These are phyloP conservation scores for Corylus avellana DNA, from an alignment of 306 rosid species.

Conservation along the genomic window DNA sequence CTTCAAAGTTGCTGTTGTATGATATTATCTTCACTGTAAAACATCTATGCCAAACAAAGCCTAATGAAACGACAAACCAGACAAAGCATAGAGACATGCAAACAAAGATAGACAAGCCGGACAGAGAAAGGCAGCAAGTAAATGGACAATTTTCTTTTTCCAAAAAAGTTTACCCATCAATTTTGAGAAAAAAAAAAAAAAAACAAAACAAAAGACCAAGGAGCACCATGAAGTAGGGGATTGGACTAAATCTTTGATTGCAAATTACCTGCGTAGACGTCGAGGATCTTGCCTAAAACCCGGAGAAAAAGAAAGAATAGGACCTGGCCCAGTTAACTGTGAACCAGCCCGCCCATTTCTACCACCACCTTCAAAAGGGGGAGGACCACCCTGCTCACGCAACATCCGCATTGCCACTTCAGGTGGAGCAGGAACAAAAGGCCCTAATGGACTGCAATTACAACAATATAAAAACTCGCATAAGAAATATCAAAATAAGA, in stretches of 20 bases:
- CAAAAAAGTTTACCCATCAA: too few species aligned
- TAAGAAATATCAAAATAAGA: background rate
- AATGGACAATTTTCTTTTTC: too few species aligned
- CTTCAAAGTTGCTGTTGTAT: too few species aligned
- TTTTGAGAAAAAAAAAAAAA: too few species aligned
- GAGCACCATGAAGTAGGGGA: background rate
- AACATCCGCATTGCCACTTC: slow-evolving; percentile 99
- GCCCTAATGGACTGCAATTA: slow-evolving; percentile 85
- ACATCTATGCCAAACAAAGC: too few species aligned
- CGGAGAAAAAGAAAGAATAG: slow-evolving; percentile 74
- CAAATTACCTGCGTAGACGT: slow-evolving; percentile 74
- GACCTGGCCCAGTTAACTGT: slow-evolving; percentile 60
- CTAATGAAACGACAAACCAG: too few species aligned
- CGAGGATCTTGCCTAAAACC: slow-evolving; percentile 90
- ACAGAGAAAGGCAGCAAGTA: too few species aligned
- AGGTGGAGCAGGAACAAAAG: slow-evolving; percentile 99
- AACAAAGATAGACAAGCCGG: too few species aligned
- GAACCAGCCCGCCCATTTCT: slow-evolving; percentile 74
- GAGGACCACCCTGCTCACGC: slow-evolving; percentile 96
- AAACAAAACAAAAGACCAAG: too few species aligned
- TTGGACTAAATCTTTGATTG: background rate
- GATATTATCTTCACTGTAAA: too few species aligned
- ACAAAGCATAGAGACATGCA: too few species aligned
- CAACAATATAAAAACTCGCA: too few species aligned
- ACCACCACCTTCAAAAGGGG: slow-evolving; percentile 76